Evolutionary conservation across 768 basidiomycete genomes (phyloP), one percentile per base, ranked within the genome.

Genomic region (Suillus subalutaceus): DNA sequence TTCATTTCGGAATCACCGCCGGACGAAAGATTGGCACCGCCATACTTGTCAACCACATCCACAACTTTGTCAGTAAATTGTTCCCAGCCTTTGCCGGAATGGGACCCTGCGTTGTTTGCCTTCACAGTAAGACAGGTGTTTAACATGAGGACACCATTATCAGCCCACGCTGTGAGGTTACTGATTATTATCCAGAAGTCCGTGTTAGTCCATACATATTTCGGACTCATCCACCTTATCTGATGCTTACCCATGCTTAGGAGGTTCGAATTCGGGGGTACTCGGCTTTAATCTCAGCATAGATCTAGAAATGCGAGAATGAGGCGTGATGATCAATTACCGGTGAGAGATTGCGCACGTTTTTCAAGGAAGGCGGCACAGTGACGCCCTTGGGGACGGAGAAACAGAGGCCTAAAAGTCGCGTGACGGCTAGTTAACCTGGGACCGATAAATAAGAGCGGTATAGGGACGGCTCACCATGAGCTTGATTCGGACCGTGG

Each of bases 121-220:
- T 87, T 85, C 46, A 97, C 96, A 2, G 96, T 97, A 59, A 98
- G 83, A 66, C 90, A 91, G n/a, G 94, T 93, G 80, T 97, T 98
- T 57, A 97, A 85, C 77, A 97, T 85, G 66, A 97, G 82, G 48
- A 98, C 96, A 61, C 96, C 96, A 65, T 90, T 89, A 66, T 87
- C 81, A 1, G 95, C 93, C 91, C 94, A 95, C 23, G 82, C 76
- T 7, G 87, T 86, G 53, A 98, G 83, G 73, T 94, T 92, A 65
- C 96, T 95, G 71, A 66, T 60, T 30, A 60, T 43, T 44, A 43
- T 18, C 18, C 59, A 60, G 26, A 60, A 43, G 6, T 30, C 41
- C 40, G 26, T 43, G 23, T 60, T 43, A 60, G 59, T 60, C 65
- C 59, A 44, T 56, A 35, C 26, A 26, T 62, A 40, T 26, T 64